Evolutionary conservation across 2,329 filamentous ascomycete genomes (phyloP), one percentile per base, ranked within the genome.

Genomic region (Penicillium sp.): DNA sequence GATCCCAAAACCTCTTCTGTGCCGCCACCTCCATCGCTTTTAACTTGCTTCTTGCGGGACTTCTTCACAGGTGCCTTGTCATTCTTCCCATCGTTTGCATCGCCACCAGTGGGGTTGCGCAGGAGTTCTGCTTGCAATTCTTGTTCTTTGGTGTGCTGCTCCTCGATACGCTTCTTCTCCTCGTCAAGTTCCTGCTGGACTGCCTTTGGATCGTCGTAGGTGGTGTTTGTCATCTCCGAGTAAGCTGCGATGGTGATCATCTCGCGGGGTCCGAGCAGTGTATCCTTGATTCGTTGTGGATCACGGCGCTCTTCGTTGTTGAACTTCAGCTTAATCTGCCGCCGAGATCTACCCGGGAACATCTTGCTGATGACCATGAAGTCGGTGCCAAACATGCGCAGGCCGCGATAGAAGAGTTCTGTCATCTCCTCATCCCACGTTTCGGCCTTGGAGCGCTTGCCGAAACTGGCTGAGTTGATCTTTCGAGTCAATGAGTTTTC

Each of bases 241-340:
- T 77, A 79, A 16, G 74, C 72, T 11, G 67, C 70, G 43, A 80
- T 68, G 58, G 76, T 72, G 24, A 80, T 73, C 3, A 65, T 55
- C 54, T 80, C 74, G 14, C 72, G 70, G 3, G 76, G 75, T 1
- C 77, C 76, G 11, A 77, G 65, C 3, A 87, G 69, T 1, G 79
- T 79, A 5, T 76, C 71, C 50, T 80, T 81, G 38, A 88, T 79
- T 14, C 79, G 70, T 14, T 77, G 71, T 0, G 82, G 79, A 61
- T 86, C 76, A 5, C 78, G 71, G 22, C 80, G 77, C 66, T 87
- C 83, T 68, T 88, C 85, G 36, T 81, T 81, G 27, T 78, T 79
- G 70, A 86, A 88, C 61, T 88, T 87, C 14, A 79, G 68, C 68
- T 88, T 88, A 61, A 88, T 83, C 62, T 83, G 79, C n/a, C 79